Percentiles rank a stretch among this genome's conserved stretches.
Evolutionary conservation across 2,329 filamentous ascomycete genomes (phyloP).

Genomic region (Colletotrichum tofieldiae): DNA sequence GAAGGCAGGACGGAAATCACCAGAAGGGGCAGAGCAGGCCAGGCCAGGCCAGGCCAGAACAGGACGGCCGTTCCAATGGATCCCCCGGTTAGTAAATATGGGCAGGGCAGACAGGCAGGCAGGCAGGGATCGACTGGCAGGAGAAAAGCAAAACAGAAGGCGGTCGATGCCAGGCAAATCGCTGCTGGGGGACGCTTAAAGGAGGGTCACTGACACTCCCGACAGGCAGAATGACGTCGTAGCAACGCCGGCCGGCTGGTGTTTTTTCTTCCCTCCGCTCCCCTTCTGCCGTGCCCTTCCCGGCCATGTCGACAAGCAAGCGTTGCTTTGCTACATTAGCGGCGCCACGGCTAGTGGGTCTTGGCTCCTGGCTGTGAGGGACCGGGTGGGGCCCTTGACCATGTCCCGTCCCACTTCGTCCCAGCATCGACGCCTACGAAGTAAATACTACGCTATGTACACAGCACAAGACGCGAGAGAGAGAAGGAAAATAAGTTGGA

Average conservation of each 20-base stretch:
- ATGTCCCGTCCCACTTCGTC: constrained; percentile 7
- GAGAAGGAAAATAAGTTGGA: not conserved
- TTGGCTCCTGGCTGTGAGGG: not conserved
- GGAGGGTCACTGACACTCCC: constrained; percentile 24
- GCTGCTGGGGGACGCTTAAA: constrained; percentile 25
- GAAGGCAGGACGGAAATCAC: not conserved
- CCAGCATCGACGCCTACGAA: constrained; percentile 2
- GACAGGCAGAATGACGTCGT: constrained; percentile 38
- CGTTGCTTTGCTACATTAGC: not conserved
- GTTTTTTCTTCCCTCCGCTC: not conserved
- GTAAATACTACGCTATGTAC: too few relatives aligned
- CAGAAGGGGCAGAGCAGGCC: not conserved
- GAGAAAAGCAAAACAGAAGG: not conserved
- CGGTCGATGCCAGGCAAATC: constrained; percentile 6
- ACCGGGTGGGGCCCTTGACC: not conserved
- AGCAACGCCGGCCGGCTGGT: constrained; percentile 16
- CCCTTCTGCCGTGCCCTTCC: constrained; percentile 9
- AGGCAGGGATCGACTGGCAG: not conserved
- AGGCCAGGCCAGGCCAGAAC: constrained; percentile 11
- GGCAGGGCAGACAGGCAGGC: constrained; percentile 9
- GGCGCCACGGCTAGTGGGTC: constrained; percentile 19
- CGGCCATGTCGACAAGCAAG: constrained; percentile 13
- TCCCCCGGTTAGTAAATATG: constrained; percentile 20
- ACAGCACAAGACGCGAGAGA: too few relatives aligned
- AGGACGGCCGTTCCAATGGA: not conserved